A percentile compares a stretch with the other conserved stretches of the same genome.
Conservation (phyloP, 2,329 filamentous ascomycete genomes). For the Gaeumannomyces tritici region DNA sequence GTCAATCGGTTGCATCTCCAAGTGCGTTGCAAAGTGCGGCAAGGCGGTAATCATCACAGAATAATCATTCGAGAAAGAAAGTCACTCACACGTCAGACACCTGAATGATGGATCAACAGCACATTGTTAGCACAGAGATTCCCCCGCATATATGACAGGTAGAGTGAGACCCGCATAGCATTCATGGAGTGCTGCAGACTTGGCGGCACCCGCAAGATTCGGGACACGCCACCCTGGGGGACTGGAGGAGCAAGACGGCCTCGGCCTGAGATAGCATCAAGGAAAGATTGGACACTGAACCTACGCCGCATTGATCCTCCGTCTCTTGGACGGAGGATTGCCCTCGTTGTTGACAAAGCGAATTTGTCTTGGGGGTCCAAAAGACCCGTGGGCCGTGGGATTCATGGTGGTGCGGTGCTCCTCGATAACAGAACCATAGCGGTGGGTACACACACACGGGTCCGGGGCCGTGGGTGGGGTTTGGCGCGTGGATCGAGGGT, state of each 20-base stretch:
- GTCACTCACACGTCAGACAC: slow-evolving; percentile 47
- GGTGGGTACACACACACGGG: slow-evolving; percentile 9
- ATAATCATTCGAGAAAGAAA: not conserved
- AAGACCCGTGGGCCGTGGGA: slow-evolving; percentile 30
- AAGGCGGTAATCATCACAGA: not conserved
- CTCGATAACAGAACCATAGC: slow-evolving; percentile 23
- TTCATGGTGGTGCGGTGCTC: slow-evolving; percentile 28
- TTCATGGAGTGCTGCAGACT: not conserved
- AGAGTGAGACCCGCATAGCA: not conserved
- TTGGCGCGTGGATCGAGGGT: not conserved
- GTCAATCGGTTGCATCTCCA: not conserved
- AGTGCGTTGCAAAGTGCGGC: not conserved
- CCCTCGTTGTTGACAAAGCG: slow-evolving; percentile 78
- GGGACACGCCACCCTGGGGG: too few species aligned
- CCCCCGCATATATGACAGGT: too few species aligned
- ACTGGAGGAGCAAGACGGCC: not conserved
- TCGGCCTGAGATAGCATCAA: not conserved
- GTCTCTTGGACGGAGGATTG: slow-evolving; percentile 68
- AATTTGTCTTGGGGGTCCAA: slow-evolving; percentile 48
- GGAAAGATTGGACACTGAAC: slow-evolving; percentile 20
- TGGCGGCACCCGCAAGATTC: not conserved
- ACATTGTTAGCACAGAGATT: not conserved
- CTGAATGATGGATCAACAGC: slow-evolving; percentile 22
- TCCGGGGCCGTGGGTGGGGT: not conserved
- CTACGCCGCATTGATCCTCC: slow-evolving; percentile 71